Conservation (phyloP, 768 basidiomycete genomes). For the Hemileccinum impolitum region DNA sequence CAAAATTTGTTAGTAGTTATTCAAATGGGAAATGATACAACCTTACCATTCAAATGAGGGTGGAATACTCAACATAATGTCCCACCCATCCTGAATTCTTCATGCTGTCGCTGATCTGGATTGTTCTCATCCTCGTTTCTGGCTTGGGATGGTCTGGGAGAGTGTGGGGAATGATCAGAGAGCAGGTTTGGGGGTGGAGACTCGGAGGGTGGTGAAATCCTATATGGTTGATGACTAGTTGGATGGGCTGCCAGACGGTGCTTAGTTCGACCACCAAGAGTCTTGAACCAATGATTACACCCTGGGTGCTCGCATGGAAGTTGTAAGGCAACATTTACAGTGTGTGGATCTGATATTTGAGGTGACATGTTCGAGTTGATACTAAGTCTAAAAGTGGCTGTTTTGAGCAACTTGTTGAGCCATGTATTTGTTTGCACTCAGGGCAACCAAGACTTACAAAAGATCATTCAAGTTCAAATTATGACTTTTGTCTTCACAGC, state of each 20-base stretch:
- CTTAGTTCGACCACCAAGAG: not conserved
- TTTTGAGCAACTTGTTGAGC: too few relatives aligned
- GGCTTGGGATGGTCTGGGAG: not conserved
- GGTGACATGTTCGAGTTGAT: not conserved
- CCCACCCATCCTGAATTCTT: not conserved
- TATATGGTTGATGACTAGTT: not conserved
- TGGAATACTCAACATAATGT: not conserved
- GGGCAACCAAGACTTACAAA: not conserved
- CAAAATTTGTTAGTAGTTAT: too few relatives aligned
- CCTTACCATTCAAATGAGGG: not conserved
- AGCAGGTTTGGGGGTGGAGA: too few relatives aligned
- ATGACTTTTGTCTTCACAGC: not conserved
- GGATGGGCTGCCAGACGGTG: not conserved
- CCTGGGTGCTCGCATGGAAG: not conserved
- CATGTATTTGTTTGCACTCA: not conserved
- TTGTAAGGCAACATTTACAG: not conserved
- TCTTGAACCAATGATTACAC: not conserved
- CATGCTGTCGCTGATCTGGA: not conserved
- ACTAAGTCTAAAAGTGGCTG: too few relatives aligned
- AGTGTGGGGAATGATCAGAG: too few relatives aligned
- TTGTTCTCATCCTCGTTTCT: not conserved
- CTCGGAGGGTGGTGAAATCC: not conserved
- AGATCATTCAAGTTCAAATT: not conserved
- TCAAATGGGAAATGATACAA: not conserved
- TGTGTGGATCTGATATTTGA: not conserved